A percentile compares a stretch with the other conserved stretches of the same genome.
These are phyloP conservation scores for Aspergillus quadricinctus DNA, from an alignment of 2,329 filamentous ascomycete species.

Conservation along the genomic window DNA sequence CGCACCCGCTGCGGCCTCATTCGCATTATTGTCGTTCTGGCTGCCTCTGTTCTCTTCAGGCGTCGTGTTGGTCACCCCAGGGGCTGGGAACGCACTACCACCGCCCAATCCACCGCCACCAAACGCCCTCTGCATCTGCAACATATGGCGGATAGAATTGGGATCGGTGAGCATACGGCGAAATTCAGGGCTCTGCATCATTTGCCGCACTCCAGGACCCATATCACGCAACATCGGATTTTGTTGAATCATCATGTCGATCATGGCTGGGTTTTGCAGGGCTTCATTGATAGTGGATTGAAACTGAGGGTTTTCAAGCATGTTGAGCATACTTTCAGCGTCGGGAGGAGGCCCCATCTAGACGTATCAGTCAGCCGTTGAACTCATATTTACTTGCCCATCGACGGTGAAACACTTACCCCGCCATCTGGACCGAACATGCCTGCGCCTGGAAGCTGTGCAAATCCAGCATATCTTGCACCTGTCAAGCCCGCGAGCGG, in stretches of 20 bases:
- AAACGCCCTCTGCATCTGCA: conserved; percentile 71
- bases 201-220: conserved; percentile 69
- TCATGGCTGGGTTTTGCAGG: conserved; percentile 87
- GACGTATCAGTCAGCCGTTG: conserved; percentile 11
- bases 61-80: conserved; percentile 85
- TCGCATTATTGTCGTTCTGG: conserved; percentile 34
- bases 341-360: conserved; percentile 87
- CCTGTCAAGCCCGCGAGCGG: conserved; percentile 86
- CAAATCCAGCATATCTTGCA: conserved; percentile 87
- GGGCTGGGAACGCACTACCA: conserved; percentile 70
- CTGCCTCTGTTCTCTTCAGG: conserved; percentile 45
- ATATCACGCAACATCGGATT: conserved; percentile 77
- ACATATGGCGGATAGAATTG: conserved; percentile 73
- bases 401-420: conserved; percentile 53
- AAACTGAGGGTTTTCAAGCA: conserved; percentile 86
- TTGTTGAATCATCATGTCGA: conserved; percentile 90
- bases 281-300: conserved; percentile 88
- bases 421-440: conserved; percentile 93
- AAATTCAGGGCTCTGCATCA: conserved; percentile 84
- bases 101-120: conserved; percentile 49
- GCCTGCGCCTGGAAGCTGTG: conserved; percentile 78
- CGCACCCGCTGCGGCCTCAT: conserved; percentile 35
- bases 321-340: conserved; percentile 73
- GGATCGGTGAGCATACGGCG: conserved; percentile 92
- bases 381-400: neutral